Percentiles rank a stretch among this genome's conserved stretches.
phyloP scores from a whole-genome alignment of 2,329 filamentous ascomycete species.

The Fusarium verticillioides region DNA sequence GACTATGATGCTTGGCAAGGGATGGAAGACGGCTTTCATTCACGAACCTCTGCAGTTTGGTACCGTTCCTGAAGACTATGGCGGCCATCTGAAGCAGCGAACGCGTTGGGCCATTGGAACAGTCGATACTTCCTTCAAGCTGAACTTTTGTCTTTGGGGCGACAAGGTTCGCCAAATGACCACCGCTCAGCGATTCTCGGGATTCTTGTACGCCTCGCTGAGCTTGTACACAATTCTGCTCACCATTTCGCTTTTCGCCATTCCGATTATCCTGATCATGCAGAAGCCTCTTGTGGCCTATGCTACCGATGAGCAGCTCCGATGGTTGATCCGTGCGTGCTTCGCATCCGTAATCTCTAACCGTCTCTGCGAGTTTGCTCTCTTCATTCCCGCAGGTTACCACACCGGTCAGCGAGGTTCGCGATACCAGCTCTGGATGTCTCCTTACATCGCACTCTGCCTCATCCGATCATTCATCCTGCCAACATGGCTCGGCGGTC shows the following conservation, averaged over 20 bases:
- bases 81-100: conserved; percentile 66
- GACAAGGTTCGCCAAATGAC: conserved; percentile 64
- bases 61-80: conserved; percentile 67
- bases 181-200: conserved; percentile 66
- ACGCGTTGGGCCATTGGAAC: conserved; percentile 67
- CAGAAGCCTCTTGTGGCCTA: conserved; percentile 68
- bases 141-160: conserved; percentile 69
- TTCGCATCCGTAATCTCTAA: conserved; percentile 63
- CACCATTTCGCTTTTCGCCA: conserved; percentile 65
- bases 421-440: conserved; percentile 70
- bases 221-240: conserved; percentile 67
- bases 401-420: conserved; percentile 67
- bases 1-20: conserved; percentile 66
- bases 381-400: conserved; percentile 69
- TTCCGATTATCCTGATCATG: conserved; percentile 68
- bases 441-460: conserved; percentile 68
- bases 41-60: conserved; percentile 71
- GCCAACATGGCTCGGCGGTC: conserved; percentile 68
- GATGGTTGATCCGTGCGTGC: conserved; percentile 67
- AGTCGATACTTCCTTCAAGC: conserved; percentile 68
- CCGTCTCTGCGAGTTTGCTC: conserved; percentile 66
- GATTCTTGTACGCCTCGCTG: conserved; percentile 66
- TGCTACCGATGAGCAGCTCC: conserved; percentile 62
- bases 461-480: conserved; percentile 68
- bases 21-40: conserved; percentile 71